Evolutionary conservation across 1,284 basidiomycete species (phyloP).

Genomic region (Ustilago shanxiensis): DNA sequence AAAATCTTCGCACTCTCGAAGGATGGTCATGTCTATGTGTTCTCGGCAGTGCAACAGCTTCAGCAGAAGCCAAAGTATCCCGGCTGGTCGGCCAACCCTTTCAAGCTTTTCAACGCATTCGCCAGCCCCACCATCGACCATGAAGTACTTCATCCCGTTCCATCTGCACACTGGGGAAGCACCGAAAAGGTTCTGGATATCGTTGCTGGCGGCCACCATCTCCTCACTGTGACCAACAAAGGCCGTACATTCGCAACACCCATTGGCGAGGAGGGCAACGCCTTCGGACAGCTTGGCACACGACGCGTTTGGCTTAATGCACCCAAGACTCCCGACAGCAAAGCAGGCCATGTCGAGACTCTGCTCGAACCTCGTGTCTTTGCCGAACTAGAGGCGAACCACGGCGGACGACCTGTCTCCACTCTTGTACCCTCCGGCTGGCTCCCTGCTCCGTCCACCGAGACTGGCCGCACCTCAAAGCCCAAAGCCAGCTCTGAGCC

Average conservation of each 20-base stretch:
- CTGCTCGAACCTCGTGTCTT: conserved; percentile 60
- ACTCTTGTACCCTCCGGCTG: conserved; percentile 52
- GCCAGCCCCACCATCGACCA: conserved; percentile 50
- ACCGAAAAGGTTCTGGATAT: conserved; percentile 60
- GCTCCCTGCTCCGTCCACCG: conserved; percentile 68
- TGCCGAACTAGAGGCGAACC: conserved; percentile 61
- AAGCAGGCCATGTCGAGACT: conserved; percentile 72
- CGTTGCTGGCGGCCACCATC: conserved; percentile 78
- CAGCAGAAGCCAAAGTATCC: conserved; percentile 47
- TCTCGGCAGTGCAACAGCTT: conserved; percentile 50
- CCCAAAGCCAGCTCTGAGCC: conserved; percentile 22
- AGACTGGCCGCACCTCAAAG: conserved; percentile 30
- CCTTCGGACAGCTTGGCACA: conserved; percentile 83
- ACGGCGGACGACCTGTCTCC: conserved; percentile 69
- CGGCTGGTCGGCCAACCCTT: conserved; percentile 51
- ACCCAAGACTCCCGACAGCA: conserved; percentile 72
- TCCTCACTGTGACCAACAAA: conserved; percentile 84
- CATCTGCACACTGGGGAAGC: conserved; percentile 36
- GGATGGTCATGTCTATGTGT: conserved; percentile 66
- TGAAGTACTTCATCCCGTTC: conserved; percentile 48
- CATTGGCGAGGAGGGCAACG: conserved; percentile 82
- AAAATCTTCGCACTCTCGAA: conserved; percentile 65
- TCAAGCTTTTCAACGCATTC: conserved; percentile 55
- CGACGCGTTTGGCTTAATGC: conserved; percentile 71
- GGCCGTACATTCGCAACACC: conserved; percentile 87